Base-by-base conservation (phyloP, 2,329 filamentous ascomycete genomes). In the Canariomyces notabilis region DNA sequence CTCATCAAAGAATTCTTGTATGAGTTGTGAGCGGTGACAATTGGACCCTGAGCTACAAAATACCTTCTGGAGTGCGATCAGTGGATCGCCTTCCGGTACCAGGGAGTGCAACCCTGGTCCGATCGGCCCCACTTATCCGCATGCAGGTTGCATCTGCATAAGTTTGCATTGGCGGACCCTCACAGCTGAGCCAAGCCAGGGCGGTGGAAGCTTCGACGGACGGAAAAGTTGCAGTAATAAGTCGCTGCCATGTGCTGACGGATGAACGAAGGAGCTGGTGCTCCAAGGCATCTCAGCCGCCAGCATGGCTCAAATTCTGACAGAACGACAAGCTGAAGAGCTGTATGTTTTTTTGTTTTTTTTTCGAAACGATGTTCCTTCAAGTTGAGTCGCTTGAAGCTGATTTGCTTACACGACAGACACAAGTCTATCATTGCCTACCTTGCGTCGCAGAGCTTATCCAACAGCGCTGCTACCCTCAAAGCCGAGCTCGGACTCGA, bases 371-470 rank as follows among this genome's bases (percentile, higher is more conserved):
- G n/a, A n/a, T n/a, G n/a, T n/a, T 32, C 23, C 35, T 16, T 5
- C n/a, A n/a, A n/a, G n/a, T n/a, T n/a, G n/a, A n/a, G 37, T 12
- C 21, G 26, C 36, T 16, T 1, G 4, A 18, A 33, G 35, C 41
- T 38, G 26, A 47, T 36, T 46, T 42, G 33, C 37, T 46, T 37
- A 45, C 42, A 19, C 7, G 26, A 22, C 68, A 94, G 88, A 61
- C 88, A 96, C 75, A 95, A 95, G 73, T 87, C 89, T 52, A 89
- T 96, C 59, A 85, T 95, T 63, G 89, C 89, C 56, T 96, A 96
- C 64, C 75, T 95, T 20, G 75, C 82, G 36, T 82, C 87, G 21
- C 82, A 80, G 61, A 84, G 83, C 63, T 77, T 93, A 32, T 69
- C 80, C 21, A 79, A 80, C 45, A 82, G 79, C 52, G 86, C 87